phyloP scores from a whole-genome alignment of 23 red algal species.

The Gracilaria gracilis region DNA sequence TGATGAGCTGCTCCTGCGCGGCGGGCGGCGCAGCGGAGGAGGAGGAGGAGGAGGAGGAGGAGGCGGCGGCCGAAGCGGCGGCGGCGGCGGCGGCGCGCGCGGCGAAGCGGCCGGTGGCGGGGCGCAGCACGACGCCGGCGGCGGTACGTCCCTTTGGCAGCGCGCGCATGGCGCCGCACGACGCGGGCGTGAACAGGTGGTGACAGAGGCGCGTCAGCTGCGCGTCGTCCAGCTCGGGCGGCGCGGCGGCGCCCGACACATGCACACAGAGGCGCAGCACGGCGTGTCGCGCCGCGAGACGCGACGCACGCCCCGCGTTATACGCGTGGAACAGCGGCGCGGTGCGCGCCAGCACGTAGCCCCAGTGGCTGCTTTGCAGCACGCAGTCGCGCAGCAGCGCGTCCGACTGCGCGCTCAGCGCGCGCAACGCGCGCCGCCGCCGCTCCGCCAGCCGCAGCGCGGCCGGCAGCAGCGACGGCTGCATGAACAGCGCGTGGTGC shows the following conservation, averaged over 20 bases:
- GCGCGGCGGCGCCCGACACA: constrained; percentile 29
- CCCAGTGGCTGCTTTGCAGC: constrained; percentile 61
- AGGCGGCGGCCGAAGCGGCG: too few relatives aligned
- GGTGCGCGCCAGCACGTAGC: constrained; percentile 37
- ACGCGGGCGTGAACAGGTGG: background rate
- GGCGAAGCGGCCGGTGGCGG: constrained; percentile 67
- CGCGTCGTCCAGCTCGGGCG: constrained; percentile 15
- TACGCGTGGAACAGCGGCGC: constrained; percentile 1
- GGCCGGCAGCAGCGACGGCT: background rate
- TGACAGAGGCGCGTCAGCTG: constrained; percentile 16
- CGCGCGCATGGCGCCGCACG: background rate
- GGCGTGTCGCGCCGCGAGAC: constrained; percentile 39
- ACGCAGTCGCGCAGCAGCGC: constrained; percentile 18
- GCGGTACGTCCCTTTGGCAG: constrained; percentile 56
- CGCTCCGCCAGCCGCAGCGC: background rate
- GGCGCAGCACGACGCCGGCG: constrained; percentile 53
- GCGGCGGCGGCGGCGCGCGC: constrained; percentile 30
- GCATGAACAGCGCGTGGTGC: background rate
- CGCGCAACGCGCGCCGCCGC: background rate
- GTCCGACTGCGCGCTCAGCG: constrained; percentile 1
- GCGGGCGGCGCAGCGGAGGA: too few relatives aligned
- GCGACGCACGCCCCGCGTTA: background rate
- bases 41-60: too few relatives aligned
- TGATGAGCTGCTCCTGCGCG: constrained; percentile 24
- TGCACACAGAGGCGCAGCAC: constrained; percentile 39